Evolutionary conservation across 1,284 basidiomycete genomes (phyloP), one percentile per base, ranked within the genome.

Genomic region (Boletus austroedulis): DNA sequence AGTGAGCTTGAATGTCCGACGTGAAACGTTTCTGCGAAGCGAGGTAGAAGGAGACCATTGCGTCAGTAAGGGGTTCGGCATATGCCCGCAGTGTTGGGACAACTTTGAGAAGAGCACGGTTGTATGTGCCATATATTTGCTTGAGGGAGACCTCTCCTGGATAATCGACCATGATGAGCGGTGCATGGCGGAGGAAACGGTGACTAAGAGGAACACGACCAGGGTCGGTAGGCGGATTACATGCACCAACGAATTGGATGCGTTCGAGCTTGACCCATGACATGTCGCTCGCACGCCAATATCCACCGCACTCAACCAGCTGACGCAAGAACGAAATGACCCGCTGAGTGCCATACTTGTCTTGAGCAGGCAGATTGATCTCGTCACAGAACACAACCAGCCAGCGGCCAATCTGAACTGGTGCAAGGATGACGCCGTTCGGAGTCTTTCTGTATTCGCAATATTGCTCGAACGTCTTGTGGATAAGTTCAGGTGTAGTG

Each of bases 391-490:
- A 99, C 19, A 99, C 89, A 34, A 99, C 96, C 53, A 99, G 82
- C 96, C 97, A 99, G 44, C 95, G 88, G 14, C 97, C 96, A 61
- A 98, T 95, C 73, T 98, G 95, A 1, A 89, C 79, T 9, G 97
- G 97, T 2, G 95, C 89, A 54, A 99, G 85, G 41, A 98, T 86
- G 41, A 97, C 91, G 19, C 97, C 98, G 67, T 95, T 98, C 1
- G 96, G 94, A 8, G 97, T 99, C 77, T 99, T 98, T 62, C 94
- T 85, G 72, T 98, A 98, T 76, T 99, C 97, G 79, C 97, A 99
- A 72, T 99, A 98, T 77, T 99, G 97, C 75, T 99, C 97, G 72
- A 99, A 99, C 2, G 96, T 99, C 82, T 98, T 99, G 67, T 99
- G 84, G 63, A 99, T 95, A 44, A 99, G 83, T 72, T 98, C 95